Evolutionary conservation across 768 basidiomycete genomes (phyloP).

Genomic region (Phylloporus arenicola): DNA sequence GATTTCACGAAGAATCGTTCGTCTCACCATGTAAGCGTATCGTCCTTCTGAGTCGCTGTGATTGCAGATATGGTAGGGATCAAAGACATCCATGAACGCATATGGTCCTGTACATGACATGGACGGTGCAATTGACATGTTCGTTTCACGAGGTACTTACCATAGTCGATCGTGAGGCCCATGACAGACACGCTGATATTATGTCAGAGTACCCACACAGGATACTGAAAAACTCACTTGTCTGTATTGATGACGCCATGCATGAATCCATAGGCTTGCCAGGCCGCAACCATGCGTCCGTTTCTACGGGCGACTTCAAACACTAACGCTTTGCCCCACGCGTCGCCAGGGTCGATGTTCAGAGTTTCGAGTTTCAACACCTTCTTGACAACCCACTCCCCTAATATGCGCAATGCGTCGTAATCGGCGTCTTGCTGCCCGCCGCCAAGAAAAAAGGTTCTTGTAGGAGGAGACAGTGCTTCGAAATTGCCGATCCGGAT

Average conservation of each 20-base stretch:
- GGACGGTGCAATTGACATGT: neutral
- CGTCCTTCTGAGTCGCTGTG: constrained; percentile 76
- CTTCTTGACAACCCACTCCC: constrained; percentile 64
- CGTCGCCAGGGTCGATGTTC: constrained; percentile 39
- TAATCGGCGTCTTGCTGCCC: constrained; percentile 72
- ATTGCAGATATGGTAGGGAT: constrained; percentile 83
- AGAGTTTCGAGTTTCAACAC: constrained; percentile 47
- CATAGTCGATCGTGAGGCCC: constrained; percentile 76
- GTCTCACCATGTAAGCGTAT: constrained; percentile 60
- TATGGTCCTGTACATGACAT: constrained; percentile 59
- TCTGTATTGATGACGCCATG: constrained; percentile 98
- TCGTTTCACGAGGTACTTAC: constrained; percentile 25
- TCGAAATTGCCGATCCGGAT: constrained; percentile 90
- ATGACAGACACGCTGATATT: constrained; percentile 60
- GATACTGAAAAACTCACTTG: constrained; percentile 49
- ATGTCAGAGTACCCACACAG: constrained; percentile 4
- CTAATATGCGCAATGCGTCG: constrained; percentile 69
- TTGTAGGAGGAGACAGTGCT: constrained; percentile 67
- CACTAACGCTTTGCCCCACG: constrained; percentile 71
- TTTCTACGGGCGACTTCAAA: constrained; percentile 79
- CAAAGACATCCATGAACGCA: constrained; percentile 93
- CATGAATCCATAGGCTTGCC: constrained; percentile 96
- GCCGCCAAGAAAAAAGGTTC: constrained; percentile 64
- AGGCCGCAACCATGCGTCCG: constrained; percentile 87
- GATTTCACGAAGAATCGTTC: neutral